Percentiles rank a stretch among this genome's conserved stretches.
These are phyloP conservation scores for Penicillium bovifimosum DNA, from an alignment of 495 filamentous ascomycete species.

Conservation along the genomic window DNA sequence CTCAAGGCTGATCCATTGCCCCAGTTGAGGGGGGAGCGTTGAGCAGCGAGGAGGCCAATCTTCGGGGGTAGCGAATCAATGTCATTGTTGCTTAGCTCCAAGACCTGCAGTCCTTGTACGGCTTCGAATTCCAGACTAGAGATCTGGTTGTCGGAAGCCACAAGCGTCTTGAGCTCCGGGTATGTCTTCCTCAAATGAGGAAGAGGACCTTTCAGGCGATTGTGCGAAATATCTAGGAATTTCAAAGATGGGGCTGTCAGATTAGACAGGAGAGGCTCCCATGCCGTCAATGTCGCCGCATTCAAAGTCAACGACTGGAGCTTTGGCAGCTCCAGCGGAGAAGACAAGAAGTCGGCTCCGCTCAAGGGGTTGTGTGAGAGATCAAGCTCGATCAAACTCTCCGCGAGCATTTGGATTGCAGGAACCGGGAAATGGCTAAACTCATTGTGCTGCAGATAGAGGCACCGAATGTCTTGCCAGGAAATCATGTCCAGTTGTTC, in stretches of 20 bases:
- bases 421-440: constrained; percentile 60
- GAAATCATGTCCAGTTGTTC: constrained; percentile 43
- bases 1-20: constrained; percentile 37
- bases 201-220: constrained; percentile 62
- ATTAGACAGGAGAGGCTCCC: constrained; percentile 56
- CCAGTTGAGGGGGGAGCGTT: constrained; percentile 40
- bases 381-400: constrained; percentile 67
- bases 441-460: constrained; percentile 72
- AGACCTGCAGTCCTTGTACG: constrained; percentile 65
- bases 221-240: constrained; percentile 73
- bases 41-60: constrained; percentile 62
- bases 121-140: constrained; percentile 64
- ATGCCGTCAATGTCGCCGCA: constrained; percentile 59
- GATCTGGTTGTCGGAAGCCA: constrained; percentile 72
- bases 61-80: constrained; percentile 70
- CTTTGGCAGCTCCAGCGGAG: constrained; percentile 58
- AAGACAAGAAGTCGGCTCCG: constrained; percentile 52
- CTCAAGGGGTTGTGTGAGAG: constrained; percentile 75
- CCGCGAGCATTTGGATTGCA: constrained; percentile 59
- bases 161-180: constrained; percentile 59
- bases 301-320: constrained; percentile 71
- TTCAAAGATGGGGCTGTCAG: constrained; percentile 66
- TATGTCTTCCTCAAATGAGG: constrained; percentile 53
- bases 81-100: constrained; percentile 80
- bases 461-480: constrained; percentile 43